Percentiles rank a stretch among this genome's conserved stretches.
phyloP scores from a whole-genome alignment of 495 filamentous ascomycete genomes.

The Penicillium arizonense region DNA sequence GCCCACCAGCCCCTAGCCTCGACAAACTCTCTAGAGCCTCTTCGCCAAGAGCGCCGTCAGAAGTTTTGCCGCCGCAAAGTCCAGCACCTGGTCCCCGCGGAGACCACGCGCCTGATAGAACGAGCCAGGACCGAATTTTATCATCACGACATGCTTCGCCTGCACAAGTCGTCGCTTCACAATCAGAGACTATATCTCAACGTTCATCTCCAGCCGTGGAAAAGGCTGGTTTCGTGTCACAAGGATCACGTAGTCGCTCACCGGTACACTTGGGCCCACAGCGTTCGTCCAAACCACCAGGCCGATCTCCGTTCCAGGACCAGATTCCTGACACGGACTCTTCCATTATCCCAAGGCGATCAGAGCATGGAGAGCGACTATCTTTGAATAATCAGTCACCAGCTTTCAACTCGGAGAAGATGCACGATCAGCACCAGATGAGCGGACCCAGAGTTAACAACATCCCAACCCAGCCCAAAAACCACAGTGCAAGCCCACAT shows the following conservation, averaged over 20 bases:
- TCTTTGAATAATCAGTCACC: neutral
- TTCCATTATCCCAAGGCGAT: neutral
- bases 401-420: conserved; percentile 2
- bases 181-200: conserved; percentile 25
- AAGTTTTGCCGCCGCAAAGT: conserved; percentile 7
- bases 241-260: conserved; percentile 18
- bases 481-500: conserved; percentile 32
- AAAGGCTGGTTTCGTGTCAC: conserved; percentile 8
- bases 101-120: conserved; percentile 1
- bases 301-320: conserved; percentile 13
- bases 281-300: conserved; percentile 6
- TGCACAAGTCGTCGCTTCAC: conserved; percentile 12
- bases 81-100: conserved; percentile 13
- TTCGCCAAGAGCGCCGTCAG: conserved; percentile 20
- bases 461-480: conserved; percentile 37
- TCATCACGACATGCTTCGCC: conserved; percentile 24
- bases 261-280: conserved; percentile 12
- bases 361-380: neutral
- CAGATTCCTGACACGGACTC: conserved; percentile 2
- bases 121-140: conserved; percentile 5
- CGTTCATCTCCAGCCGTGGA: conserved; percentile 31
- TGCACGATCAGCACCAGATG: conserved; percentile 1
- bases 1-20: conserved; percentile 9
- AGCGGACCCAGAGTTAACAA: conserved; percentile 13
- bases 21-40: conserved; percentile 24